Evolutionary conservation across 75 land plant species (phyloP), one percentile per base, ranked within the genome.

Genomic region (Ceratopteris richardii): DNA sequence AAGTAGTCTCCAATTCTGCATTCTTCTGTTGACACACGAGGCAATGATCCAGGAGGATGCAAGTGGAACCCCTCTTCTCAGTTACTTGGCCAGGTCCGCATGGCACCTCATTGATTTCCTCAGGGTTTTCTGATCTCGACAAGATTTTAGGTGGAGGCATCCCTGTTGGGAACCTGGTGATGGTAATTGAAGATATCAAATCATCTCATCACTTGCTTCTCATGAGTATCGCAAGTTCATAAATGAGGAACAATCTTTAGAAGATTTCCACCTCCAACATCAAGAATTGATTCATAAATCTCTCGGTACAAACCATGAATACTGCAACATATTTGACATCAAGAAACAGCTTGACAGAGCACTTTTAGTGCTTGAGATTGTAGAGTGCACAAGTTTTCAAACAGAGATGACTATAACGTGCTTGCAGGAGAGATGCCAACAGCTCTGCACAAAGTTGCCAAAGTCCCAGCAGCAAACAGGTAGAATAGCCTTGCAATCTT

Each of bases 71-170:
- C 50, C 17, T 26, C 33, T 36, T 60, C 72, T 7, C 80, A n/a
- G n/a, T 83, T 22, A 63, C 78, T 39, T 85, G 81, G 60, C 73
- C 64, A 28, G 90, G 89, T 14, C 74, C 82, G 27, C 80, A 80
- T 61, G 94, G 85, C 56, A 63, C 77, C 17, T 54, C 66, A 5
- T 77, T 85, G 24, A 56, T 85, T 36, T 94, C 98, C 51, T 75
- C 96, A 16, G 98, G 98, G 21, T 78, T 94, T 43, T 63, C 82
- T 17, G 95, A 88, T 70, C 83, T 94, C 41, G 95, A 94, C 64
- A 79, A 91, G 78, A 80, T 88, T 60, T 56, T 93, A 29, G 95
- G 98, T 40, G 98, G 98, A 37, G 98, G 98, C 33, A 74, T 93
- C 43, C 66, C 74, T 9, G 51, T 93, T 30, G 95, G 95, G 62